Percentiles rank a stretch among this genome's conserved stretches.
Evolutionary conservation across 805 yeast genomes (phyloP).

Genomic region (Ogataea thermomethanolica): DNA sequence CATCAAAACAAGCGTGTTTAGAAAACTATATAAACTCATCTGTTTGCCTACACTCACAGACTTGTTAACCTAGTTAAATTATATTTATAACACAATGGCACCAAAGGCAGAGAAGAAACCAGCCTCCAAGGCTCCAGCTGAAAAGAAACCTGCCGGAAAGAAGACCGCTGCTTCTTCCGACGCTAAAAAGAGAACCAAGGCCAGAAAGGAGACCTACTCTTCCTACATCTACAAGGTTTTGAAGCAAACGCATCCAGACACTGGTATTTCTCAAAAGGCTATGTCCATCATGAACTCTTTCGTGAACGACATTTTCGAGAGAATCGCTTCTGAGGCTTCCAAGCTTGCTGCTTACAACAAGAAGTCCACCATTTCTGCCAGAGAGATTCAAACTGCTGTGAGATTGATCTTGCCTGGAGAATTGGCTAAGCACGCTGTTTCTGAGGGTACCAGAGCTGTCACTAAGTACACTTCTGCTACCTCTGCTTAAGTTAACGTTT

Average conservation of each 20-base stretch:
- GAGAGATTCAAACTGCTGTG: constrained; percentile 97
- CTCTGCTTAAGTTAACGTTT: constrained; percentile 29
- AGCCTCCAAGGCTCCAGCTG: constrained; percentile 98
- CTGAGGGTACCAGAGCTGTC: constrained; percentile 97
- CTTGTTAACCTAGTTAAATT: constrained; percentile 3
- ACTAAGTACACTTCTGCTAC: constrained; percentile 82
- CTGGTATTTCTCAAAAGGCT: constrained; percentile 98
- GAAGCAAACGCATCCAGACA: constrained; percentile 98
- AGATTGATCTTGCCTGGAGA: constrained; percentile 97
- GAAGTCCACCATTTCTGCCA: constrained; percentile 95
- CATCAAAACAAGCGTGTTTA: constrained; percentile 6
- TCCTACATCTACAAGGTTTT: constrained; percentile 97
- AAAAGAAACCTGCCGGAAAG: constrained; percentile 89
- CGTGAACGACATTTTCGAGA: constrained; percentile 96
- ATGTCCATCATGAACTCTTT: constrained; percentile 99
- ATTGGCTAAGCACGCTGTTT: constrained; percentile 95
- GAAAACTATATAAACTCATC: constrained; percentile 17
- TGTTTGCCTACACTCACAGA: constrained; percentile 14
- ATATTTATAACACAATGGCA: constrained; percentile 45
- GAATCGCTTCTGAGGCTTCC: constrained; percentile 97
- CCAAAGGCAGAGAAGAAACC: constrained; percentile 60
- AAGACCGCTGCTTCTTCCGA: constrained; percentile 81
- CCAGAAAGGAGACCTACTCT: constrained; percentile 97
- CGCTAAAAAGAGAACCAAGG: constrained; percentile 87
- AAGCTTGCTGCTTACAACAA: constrained; percentile 98